Percentiles rank a stretch among this genome's conserved stretches.
Evolutionary conservation across 2,329 filamentous ascomycete genomes (phyloP).

Genomic region (Penicillium polonicum): DNA sequence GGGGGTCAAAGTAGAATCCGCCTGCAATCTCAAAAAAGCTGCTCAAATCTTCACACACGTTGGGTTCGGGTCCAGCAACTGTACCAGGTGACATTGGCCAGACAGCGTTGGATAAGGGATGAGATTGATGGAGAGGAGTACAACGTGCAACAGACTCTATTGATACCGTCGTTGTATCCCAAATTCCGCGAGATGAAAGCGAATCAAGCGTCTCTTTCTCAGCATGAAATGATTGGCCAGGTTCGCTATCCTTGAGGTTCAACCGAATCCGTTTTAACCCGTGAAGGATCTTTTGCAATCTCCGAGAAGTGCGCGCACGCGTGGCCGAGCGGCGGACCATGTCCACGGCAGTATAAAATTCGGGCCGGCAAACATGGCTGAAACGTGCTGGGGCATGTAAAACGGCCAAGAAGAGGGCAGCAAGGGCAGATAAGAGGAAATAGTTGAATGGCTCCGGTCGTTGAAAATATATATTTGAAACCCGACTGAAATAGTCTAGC

Average conservation of each 20-base stretch:
- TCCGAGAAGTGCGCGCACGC: conserved; percentile 55
- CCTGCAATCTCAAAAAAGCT: conserved; percentile 62
- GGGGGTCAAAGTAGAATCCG: conserved; percentile 38
- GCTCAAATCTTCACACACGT: conserved; percentile 53
- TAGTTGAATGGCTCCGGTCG: conserved; percentile 46
- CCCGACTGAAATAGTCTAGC: conserved; percentile 39
- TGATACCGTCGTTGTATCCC: conserved; percentile 2
- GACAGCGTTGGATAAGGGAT: conserved; percentile 7
- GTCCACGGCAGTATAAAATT: conserved; percentile 58
- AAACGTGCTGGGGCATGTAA: conserved; percentile 48
- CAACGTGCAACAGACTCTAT: conserved; percentile 1
- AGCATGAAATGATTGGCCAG: background rate
- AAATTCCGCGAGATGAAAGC: background rate
- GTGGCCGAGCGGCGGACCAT: conserved; percentile 59
- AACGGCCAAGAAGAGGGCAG: conserved; percentile 46
- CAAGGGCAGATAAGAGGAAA: conserved; percentile 43
- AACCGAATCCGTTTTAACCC: conserved; percentile 58
- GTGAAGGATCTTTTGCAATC: conserved; percentile 59
- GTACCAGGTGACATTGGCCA: conserved; percentile 22
- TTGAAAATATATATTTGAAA: conserved; percentile 41
- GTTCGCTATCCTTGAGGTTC: conserved; percentile 40
- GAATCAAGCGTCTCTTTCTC: too few relatives aligned
- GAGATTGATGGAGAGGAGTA: conserved; percentile 5
- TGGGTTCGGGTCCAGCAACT: conserved; percentile 13
- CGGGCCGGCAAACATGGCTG: conserved; percentile 36